A percentile compares a stretch with the other conserved stretches of the same genome.
Evolutionary conservation across 345 rosid species (phyloP).

Genomic region (Eutrema japonicum): DNA sequence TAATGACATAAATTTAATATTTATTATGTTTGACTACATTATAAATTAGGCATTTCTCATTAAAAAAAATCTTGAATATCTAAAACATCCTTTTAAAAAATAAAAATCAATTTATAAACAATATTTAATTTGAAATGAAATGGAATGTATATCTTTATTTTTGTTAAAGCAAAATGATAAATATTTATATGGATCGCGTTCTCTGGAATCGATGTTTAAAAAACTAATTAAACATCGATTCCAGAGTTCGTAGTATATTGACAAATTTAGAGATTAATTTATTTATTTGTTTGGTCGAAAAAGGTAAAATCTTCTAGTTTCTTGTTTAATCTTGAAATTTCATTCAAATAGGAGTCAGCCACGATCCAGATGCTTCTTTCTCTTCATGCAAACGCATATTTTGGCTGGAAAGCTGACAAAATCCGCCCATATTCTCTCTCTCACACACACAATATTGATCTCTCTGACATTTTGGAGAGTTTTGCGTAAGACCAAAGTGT

Average conservation of each 20-base stretch:
- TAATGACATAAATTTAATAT: too few relatives aligned
- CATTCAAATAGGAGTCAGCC: slow-evolving; percentile 19
- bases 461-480: slow-evolving; percentile 32
- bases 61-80: too few relatives aligned
- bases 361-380: slow-evolving; percentile 39
- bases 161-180: too few relatives aligned
- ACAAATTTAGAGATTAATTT: too few relatives aligned
- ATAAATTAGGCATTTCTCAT: too few relatives aligned
- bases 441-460: background rate
- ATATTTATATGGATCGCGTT: background rate
- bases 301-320: background rate
- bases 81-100: too few relatives aligned
- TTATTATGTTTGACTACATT: too few relatives aligned
- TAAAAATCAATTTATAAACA: too few relatives aligned
- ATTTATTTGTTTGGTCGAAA: too few relatives aligned
- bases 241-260: background rate
- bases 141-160: too few relatives aligned
- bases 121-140: too few relatives aligned
- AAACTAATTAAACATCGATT: background rate
- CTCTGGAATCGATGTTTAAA: background rate
- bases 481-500: slow-evolving; percentile 46
- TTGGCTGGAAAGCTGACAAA: slow-evolving; percentile 43
- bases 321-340: background rate
- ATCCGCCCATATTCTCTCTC: slow-evolving; percentile 31
- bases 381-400: slow-evolving; percentile 38